These are phyloP conservation scores for Debaryomyces singareniensis DNA, from an alignment of 1,139 yeast genomes.

Conservation along the genomic window DNA sequence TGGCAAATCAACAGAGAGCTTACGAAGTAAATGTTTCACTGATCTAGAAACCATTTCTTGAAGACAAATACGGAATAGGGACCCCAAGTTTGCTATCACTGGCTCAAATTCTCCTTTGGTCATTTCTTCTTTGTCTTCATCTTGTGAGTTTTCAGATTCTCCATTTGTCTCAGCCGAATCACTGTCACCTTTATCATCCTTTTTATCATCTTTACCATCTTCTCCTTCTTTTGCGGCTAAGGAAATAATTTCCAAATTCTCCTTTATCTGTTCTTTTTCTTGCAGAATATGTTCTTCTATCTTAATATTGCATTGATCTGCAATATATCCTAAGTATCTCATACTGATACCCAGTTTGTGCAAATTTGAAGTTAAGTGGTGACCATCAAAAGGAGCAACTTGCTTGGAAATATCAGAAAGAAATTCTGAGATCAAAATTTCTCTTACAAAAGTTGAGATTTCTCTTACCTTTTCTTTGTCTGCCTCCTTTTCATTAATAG, in stretches of 20 bases:
- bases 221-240: slow-evolving; percentile 9
- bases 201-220: slow-evolving; percentile 15
- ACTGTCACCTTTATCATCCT: slow-evolving; percentile 22
- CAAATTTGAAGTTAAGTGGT: slow-evolving; percentile 58
- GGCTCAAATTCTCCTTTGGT: slow-evolving; percentile 41
- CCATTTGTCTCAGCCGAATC: slow-evolving; percentile 17
- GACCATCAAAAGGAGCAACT: slow-evolving; percentile 75
- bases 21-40: slow-evolving; percentile 66
- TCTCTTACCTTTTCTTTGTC: slow-evolving; percentile 62
- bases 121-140: slow-evolving; percentile 18
- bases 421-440: slow-evolving; percentile 57
- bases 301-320: slow-evolving; percentile 16
- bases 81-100: slow-evolving; percentile 32
- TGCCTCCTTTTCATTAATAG: slow-evolving; percentile 34
- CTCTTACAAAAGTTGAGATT: slow-evolving; percentile 57
- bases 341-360: slow-evolving; percentile 84
- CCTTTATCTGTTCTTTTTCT: slow-evolving; percentile 15
- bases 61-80: slow-evolving; percentile 44
- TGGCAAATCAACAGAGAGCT: slow-evolving; percentile 43
- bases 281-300: slow-evolving; percentile 18
- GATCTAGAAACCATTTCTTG: slow-evolving; percentile 79
- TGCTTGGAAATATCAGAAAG: slow-evolving; percentile 50
- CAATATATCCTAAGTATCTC: slow-evolving; percentile 75
- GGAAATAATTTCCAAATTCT: slow-evolving; percentile 20
- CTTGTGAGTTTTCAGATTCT: slow-evolving; percentile 25